Evolutionary conservation across 495 filamentous ascomycete genomes (phyloP).

Genomic region (Daldinia concentrica): DNA sequence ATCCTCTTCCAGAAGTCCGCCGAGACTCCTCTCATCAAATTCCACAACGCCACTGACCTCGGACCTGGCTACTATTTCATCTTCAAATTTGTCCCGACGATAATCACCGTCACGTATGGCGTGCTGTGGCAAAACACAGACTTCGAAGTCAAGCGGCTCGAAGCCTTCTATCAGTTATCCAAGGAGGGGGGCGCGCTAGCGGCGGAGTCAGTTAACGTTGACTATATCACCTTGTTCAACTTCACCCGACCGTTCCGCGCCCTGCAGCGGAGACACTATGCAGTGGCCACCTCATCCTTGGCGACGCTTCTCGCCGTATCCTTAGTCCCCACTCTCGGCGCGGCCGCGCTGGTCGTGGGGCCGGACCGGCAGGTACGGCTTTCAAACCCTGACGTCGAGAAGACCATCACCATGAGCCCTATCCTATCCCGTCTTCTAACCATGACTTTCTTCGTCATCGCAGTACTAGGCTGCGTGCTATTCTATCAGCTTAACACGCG

Average conservation of each 20-base stretch:
- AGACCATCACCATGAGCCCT: slow-evolving; percentile 62
- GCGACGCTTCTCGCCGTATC: slow-evolving; percentile 70
- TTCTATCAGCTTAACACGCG: slow-evolving; percentile 67
- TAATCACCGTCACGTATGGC: slow-evolving; percentile 74
- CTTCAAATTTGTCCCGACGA: slow-evolving; percentile 76
- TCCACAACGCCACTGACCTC: slow-evolving; percentile 62
- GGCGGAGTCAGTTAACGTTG: slow-evolving; percentile 73
- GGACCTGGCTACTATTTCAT: slow-evolving; percentile 65
- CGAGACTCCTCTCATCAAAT: slow-evolving; percentile 56
- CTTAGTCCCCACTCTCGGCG: slow-evolving; percentile 68
- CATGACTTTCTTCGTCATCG: slow-evolving; percentile 58
- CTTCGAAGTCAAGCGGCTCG: slow-evolving; percentile 77
- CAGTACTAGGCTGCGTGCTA: slow-evolving; percentile 65
- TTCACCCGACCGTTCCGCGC: slow-evolving; percentile 71
- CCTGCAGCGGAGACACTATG: slow-evolving; percentile 67
- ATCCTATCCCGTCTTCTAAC: slow-evolving; percentile 71
- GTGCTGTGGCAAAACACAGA: slow-evolving; percentile 79
- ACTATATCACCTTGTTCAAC: slow-evolving; percentile 73
- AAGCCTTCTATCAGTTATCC: slow-evolving; percentile 79
- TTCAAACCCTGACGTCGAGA: slow-evolving; percentile 48
- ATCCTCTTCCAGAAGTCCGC: slow-evolving; percentile 67
- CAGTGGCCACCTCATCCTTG: slow-evolving; percentile 69
- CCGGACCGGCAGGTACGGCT: slow-evolving; percentile 54
- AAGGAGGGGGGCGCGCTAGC: slow-evolving; percentile 70
- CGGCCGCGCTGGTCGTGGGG: slow-evolving; percentile 63